Percentiles rank a stretch among this genome's conserved stretches.
phyloP scores from a whole-genome alignment of 2,329 filamentous ascomycete species.

The Byssochlamys sp. region DNA sequence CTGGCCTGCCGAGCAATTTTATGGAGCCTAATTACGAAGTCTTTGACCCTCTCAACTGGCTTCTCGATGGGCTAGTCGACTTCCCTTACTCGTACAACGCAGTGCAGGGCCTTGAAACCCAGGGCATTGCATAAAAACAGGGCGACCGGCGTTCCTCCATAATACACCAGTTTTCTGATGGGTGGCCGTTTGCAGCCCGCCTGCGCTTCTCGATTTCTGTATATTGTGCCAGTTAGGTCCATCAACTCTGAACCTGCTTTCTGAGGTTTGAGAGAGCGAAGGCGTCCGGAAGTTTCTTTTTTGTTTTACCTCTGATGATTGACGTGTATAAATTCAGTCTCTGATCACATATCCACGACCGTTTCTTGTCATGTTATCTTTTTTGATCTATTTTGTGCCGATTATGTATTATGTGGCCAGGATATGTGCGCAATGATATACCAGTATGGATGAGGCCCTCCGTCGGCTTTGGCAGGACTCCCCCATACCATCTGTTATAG shows the following conservation, averaged over 20 bases:
- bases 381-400: background rate
- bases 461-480: background rate
- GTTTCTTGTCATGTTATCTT: background rate
- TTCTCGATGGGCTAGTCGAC: conserved; percentile 75
- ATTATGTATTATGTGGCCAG: background rate
- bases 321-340: background rate
- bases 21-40: conserved; percentile 69
- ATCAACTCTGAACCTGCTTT: background rate
- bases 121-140: conserved; percentile 24
- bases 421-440: background rate
- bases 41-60: conserved; percentile 88
- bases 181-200: background rate
- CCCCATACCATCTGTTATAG: background rate
- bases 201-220: background rate
- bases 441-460: background rate
- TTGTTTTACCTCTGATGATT: background rate
- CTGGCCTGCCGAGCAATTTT: conserved; percentile 39
- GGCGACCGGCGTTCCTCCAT: background rate
- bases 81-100: conserved; percentile 63
- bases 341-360: background rate
- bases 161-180: background rate
- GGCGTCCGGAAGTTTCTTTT: background rate
- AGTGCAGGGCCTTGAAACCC: conserved; percentile 38
- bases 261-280: background rate
- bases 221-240: background rate